Conservation (phyloP, 83 land plant genomes). For the Picea engelmannii region DNA sequence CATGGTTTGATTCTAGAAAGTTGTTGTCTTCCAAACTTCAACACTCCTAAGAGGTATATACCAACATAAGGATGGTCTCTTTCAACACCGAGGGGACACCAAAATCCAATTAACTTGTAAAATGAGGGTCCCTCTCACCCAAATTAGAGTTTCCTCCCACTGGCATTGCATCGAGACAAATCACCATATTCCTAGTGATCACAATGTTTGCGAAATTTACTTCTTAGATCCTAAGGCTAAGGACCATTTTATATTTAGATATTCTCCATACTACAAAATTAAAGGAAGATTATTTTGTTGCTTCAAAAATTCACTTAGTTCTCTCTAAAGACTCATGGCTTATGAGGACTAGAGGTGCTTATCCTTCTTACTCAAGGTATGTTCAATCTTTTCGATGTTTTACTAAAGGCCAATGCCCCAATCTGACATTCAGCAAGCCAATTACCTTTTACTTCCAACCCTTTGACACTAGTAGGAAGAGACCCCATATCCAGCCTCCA, state of each 20-base stretch:
- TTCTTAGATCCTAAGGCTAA: neutral
- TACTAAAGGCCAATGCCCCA: too few relatives aligned
- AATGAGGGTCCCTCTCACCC: neutral
- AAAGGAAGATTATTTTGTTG: too few relatives aligned
- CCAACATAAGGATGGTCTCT: neutral
- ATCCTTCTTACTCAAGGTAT: too few relatives aligned
- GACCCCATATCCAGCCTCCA: neutral
- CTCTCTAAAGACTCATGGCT: too few relatives aligned
- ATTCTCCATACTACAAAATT: neutral
- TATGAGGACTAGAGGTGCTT: too few relatives aligned
- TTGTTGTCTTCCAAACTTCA: neutral
- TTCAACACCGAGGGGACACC: neutral
- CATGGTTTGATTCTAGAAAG: neutral
- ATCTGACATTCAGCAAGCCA: neutral
- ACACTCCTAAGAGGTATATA: neutral
- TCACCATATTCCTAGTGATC: neutral
- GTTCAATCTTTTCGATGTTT: too few relatives aligned
- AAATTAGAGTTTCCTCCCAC: neutral
- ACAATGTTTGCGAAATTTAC: neutral
- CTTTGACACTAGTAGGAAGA: neutral
- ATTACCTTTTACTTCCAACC: neutral
- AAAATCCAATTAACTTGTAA: neutral
- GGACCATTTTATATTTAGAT: neutral
- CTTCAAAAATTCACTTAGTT: too few relatives aligned
- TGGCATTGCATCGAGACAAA: neutral